Evolutionary conservation across 73 alveolate genomes (phyloP).

Genomic region (Blepharisma japonicum): DNA sequence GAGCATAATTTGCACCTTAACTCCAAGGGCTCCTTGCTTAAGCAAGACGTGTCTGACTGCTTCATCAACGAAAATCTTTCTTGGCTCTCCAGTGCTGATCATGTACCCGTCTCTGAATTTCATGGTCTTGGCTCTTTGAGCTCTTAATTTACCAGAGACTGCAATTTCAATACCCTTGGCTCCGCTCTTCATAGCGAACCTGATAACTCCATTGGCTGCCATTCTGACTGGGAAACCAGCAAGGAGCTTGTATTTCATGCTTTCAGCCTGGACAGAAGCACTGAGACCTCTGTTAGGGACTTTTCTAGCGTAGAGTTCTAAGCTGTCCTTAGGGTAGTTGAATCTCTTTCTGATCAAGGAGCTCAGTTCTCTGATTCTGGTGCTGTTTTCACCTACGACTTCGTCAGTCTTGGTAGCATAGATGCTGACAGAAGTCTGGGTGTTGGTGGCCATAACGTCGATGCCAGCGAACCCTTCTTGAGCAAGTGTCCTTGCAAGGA

Average conservation of each 20-base stretch:
- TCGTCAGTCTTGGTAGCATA: slow-evolving; percentile 86
- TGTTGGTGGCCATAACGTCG: slow-evolving; percentile 92
- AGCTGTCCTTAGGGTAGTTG: slow-evolving; percentile 90
- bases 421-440: slow-evolving; percentile 93
- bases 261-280: slow-evolving; percentile 97
- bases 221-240: slow-evolving; percentile 95
- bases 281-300: slow-evolving; percentile 90
- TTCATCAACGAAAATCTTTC: slow-evolving; percentile 82
- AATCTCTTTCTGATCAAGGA: slow-evolving; percentile 94
- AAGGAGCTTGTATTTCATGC: slow-evolving; percentile 88
- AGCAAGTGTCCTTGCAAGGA: slow-evolving; percentile 88
- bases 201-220: slow-evolving; percentile 93
- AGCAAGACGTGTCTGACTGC: slow-evolving; percentile 94
- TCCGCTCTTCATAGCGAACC: slow-evolving; percentile 74
- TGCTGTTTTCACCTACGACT: slow-evolving; percentile 83
- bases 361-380: slow-evolving; percentile 91
- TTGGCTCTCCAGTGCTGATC: slow-evolving; percentile 97
- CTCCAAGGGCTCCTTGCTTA: slow-evolving; percentile 96
- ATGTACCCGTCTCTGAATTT: slow-evolving; percentile 94
- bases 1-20: slow-evolving; percentile 84
- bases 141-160: slow-evolving; percentile 95
- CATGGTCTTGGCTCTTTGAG: slow-evolving; percentile 97
- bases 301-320: slow-evolving; percentile 83
- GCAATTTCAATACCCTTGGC: slow-evolving; percentile 77
- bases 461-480: slow-evolving; percentile 96